A percentile compares a stretch with the other conserved stretches of the same genome.
Evolutionary conservation across 805 yeast species (phyloP).

Genomic region (Pichia exigua): DNA sequence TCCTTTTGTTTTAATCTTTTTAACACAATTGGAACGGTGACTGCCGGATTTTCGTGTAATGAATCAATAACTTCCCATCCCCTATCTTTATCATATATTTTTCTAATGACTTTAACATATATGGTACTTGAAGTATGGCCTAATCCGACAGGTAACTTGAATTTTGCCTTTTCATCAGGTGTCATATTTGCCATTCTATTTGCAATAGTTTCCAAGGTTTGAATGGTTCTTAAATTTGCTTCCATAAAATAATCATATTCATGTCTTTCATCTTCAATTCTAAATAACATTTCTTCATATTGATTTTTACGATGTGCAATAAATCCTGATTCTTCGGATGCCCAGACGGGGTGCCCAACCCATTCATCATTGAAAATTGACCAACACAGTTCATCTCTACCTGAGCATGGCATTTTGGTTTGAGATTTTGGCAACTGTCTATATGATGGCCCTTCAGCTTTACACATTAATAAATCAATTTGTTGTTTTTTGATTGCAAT

Average conservation of each 20-base stretch:
- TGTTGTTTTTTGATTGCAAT: constrained; percentile 85
- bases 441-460: constrained; percentile 93
- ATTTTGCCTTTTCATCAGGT: constrained; percentile 68
- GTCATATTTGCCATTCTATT: constrained; percentile 91
- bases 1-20: constrained; percentile 94
- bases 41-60: constrained; percentile 87
- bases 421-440: constrained; percentile 89
- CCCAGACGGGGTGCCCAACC: constrained; percentile 99
- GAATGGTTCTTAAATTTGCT: constrained; percentile 88
- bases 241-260: constrained; percentile 96
- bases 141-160: constrained; percentile 85
- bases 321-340: constrained; percentile 97
- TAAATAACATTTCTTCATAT: constrained; percentile 90
- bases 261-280: constrained; percentile 95
- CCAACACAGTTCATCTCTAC: constrained; percentile 99
- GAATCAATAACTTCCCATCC: constrained; percentile 97
- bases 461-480: constrained; percentile 81
- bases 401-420: constrained; percentile 94
- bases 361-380: constrained; percentile 97
- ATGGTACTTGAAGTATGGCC: constrained; percentile 90
- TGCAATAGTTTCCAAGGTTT: constrained; percentile 90
- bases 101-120: constrained; percentile 87
- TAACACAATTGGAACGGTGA: constrained; percentile 89
- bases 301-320: constrained; percentile 98
- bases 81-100: constrained; percentile 87